Conservation (phyloP, 1,284 basidiomycete genomes). For the Lentinula novae-zelandiae region DNA sequence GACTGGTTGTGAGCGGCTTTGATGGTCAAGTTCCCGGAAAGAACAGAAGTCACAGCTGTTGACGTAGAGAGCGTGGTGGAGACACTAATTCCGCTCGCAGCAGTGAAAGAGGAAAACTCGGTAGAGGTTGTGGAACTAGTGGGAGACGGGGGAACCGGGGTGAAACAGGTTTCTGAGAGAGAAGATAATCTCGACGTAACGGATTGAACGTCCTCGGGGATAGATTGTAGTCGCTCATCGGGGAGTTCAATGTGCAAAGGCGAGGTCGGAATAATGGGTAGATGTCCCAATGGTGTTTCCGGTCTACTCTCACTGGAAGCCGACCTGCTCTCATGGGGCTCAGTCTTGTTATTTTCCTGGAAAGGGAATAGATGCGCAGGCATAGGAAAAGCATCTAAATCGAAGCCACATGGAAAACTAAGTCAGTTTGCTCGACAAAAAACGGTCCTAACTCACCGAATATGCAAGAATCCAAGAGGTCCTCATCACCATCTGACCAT, state of each 20-base stretch:
- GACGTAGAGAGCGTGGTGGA: background rate
- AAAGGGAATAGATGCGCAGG: constrained; percentile 23
- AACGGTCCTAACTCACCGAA: constrained; percentile 31
- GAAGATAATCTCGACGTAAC: constrained; percentile 4
- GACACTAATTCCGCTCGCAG: background rate
- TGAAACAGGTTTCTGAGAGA: background rate
- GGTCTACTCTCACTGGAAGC: constrained; percentile 9
- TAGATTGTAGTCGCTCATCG: constrained; percentile 17
- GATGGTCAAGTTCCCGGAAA: constrained; percentile 42
- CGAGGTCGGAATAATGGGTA: background rate
- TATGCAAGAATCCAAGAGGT: constrained; percentile 45
- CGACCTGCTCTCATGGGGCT: background rate
- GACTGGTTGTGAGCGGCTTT: constrained; percentile 61
- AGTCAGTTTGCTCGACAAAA: background rate
- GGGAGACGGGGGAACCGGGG: constrained; percentile 5
- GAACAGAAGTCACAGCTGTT: constrained; percentile 20
- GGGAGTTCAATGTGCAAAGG: constrained; percentile 1
- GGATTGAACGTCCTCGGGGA: constrained; percentile 15
- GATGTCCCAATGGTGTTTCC: constrained; percentile 15
- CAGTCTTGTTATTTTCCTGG: background rate
- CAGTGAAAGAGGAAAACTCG: constrained; percentile 23
- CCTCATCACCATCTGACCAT: constrained; percentile 40
- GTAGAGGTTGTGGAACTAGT: constrained; percentile 22
- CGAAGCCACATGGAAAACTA: background rate
- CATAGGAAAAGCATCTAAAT: constrained; percentile 36